Conservation (phyloP, 169 alveolate genomes). For the Plasmodium knowlesi region DNA sequence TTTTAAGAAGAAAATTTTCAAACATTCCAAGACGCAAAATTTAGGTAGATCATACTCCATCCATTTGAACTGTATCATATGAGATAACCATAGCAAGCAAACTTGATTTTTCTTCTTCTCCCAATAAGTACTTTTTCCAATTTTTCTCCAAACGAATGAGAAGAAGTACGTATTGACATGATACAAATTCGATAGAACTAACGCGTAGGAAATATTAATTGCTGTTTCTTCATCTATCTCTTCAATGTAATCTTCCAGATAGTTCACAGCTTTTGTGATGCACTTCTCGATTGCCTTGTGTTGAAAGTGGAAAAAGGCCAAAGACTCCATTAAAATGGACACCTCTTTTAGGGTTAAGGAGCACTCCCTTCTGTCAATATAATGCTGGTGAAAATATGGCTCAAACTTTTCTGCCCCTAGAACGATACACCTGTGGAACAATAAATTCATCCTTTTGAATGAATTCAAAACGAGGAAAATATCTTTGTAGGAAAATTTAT, state of each 20-base stretch:
- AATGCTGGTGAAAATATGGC: slow-evolving; percentile 21
- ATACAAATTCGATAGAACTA: slow-evolving; percentile 72
- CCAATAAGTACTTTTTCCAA: slow-evolving; percentile 83
- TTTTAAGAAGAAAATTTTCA: slow-evolving; percentile 57
- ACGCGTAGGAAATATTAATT: slow-evolving; percentile 79
- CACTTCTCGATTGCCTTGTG: slow-evolving; percentile 45
- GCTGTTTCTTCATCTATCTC: slow-evolving; percentile 78
- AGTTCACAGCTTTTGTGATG: slow-evolving; percentile 59
- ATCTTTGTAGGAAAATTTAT: slow-evolving; percentile 55
- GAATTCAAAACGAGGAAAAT: slow-evolving; percentile 28
- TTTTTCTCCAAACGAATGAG: slow-evolving; percentile 83
- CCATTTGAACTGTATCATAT: slow-evolving; percentile 80
- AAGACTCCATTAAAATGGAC: slow-evolving; percentile 65
- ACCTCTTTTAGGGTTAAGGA: slow-evolving; percentile 74
- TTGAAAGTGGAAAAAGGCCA: slow-evolving; percentile 72
- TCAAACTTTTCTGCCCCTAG: slow-evolving; percentile 36
- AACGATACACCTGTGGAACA: slow-evolving; percentile 48
- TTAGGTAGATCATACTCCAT: slow-evolving; percentile 76
- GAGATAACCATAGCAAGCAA: slow-evolving; percentile 84
- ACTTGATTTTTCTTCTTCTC: slow-evolving; percentile 77
- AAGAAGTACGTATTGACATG: slow-evolving; percentile 79
- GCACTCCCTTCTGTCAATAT: slow-evolving; percentile 36
- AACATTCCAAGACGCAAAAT: slow-evolving; percentile 80
- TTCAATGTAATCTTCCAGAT: slow-evolving; percentile 82
- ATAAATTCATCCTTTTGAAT: slow-evolving; percentile 69